phyloP scores from a whole-genome alignment of 2,329 filamentous ascomycete species.

The Cytospora schulzeri region DNA sequence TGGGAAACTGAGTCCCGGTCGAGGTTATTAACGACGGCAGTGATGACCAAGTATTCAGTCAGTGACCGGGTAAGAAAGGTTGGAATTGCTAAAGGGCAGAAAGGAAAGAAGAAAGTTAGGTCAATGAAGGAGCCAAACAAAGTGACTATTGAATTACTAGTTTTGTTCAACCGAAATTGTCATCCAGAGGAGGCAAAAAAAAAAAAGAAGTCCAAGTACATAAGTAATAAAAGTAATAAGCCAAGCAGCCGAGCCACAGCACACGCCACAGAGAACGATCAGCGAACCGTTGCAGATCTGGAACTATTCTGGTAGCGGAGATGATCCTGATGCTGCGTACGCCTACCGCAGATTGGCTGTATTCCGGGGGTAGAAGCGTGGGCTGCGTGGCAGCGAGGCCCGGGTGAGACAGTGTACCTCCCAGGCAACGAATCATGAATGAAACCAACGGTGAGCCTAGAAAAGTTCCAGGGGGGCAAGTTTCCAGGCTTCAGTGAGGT shows the following conservation, averaged over 20 bases:
- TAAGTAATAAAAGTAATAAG: neutral
- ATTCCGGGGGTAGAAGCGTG: neutral
- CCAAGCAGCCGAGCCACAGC: neutral
- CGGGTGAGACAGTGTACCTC: neutral
- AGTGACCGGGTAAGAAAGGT: neutral
- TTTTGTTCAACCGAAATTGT: neutral
- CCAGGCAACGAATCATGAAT: too few species aligned
- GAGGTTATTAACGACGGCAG: too few species aligned
- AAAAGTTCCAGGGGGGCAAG: neutral
- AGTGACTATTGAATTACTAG: neutral
- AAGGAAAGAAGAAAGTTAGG: neutral
- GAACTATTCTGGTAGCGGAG: conserved; percentile 4
- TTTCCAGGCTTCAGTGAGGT: neutral
- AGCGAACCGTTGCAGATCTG: conserved; percentile 14
- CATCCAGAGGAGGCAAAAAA: neutral
- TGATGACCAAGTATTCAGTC: neutral
- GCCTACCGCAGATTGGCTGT: conserved; percentile 13
- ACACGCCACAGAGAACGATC: conserved; percentile 1
- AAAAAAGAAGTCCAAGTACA: neutral
- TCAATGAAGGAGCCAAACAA: neutral
- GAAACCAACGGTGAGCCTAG: too few species aligned
- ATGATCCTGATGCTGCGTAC: conserved; percentile 19
- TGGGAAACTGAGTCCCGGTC: neutral
- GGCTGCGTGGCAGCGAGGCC: neutral
- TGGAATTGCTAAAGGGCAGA: neutral